Percentiles rank a stretch among this genome's conserved stretches.
These are phyloP conservation scores for Colletotrichum sansevieriae DNA, from an alignment of 2,329 filamentous ascomycete species.

Conservation along the genomic window DNA sequence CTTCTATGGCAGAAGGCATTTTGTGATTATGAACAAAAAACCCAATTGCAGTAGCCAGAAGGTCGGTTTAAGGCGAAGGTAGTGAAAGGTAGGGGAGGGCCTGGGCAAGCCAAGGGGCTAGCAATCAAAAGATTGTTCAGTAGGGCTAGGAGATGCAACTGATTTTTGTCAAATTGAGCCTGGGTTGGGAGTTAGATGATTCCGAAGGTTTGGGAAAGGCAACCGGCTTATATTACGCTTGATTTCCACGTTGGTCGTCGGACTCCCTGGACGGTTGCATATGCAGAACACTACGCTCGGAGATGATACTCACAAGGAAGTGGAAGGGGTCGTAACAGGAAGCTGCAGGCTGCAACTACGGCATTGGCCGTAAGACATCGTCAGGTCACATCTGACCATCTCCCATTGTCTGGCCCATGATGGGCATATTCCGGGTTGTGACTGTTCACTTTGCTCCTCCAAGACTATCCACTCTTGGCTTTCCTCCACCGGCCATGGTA, in stretches of 20 bases:
- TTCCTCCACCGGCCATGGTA: constrained; percentile 10
- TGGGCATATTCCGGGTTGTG: constrained; percentile 25
- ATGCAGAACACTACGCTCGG: constrained; percentile 24
- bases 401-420: constrained; percentile 5
- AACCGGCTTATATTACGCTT: constrained; percentile 33
- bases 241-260: not conserved
- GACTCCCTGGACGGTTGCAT: constrained; percentile 11
- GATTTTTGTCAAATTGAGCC: constrained; percentile 17
- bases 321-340: constrained; percentile 13
- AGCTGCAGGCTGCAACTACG: constrained; percentile 6
- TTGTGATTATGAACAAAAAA: not conserved
- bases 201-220: constrained; percentile 25
- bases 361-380: constrained; percentile 23
- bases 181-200: not conserved
- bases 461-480: constrained; percentile 13
- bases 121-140: constrained; percentile 17
- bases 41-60: not conserved
- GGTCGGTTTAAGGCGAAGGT: not conserved
- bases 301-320: constrained; percentile 33
- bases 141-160: constrained; percentile 27
- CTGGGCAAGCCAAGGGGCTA: not conserved
- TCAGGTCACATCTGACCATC: constrained; percentile 38
- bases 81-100: constrained; percentile 19
- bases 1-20: constrained; percentile 41
- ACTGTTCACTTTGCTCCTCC: constrained; percentile 6